A percentile compares a stretch with the other conserved stretches of the same genome.
These are phyloP conservation scores for Globisporangium barbulae DNA, from an alignment of 352 stramenopile species.

Conservation along the genomic window DNA sequence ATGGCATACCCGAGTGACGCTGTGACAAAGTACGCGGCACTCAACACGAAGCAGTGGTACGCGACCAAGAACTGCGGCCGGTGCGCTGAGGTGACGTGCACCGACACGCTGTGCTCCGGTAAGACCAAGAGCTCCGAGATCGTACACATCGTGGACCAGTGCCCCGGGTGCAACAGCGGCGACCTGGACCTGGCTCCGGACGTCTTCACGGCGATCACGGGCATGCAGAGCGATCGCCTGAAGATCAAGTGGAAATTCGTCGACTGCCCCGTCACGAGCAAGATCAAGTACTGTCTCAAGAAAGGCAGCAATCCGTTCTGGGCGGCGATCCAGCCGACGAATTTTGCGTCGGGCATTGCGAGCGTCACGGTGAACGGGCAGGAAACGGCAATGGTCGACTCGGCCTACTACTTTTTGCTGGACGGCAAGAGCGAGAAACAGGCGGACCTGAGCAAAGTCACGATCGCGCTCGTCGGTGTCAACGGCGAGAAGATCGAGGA, in stretches of 20 bases:
- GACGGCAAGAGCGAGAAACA: slow-evolving; percentile 39
- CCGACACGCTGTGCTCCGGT: slow-evolving; percentile 40
- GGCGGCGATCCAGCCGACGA: slow-evolving; percentile 60
- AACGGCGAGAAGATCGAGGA: slow-evolving; percentile 56
- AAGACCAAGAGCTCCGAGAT: slow-evolving; percentile 29
- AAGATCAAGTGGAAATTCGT: slow-evolving; percentile 48
- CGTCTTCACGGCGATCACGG: slow-evolving; percentile 39
- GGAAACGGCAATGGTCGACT: slow-evolving; percentile 51
- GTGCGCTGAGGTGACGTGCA: slow-evolving; percentile 46
- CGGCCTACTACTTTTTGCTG: slow-evolving; percentile 61
- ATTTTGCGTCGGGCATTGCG: slow-evolving; percentile 46
- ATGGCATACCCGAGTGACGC: slow-evolving; percentile 47
- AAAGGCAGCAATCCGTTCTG: slow-evolving; percentile 57
- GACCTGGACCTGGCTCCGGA: slow-evolving; percentile 55
- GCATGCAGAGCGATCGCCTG: slow-evolving; percentile 32
- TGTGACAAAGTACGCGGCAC: slow-evolving; percentile 54
- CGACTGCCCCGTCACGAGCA: slow-evolving; percentile 29
- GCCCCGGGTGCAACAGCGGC: slow-evolving; percentile 42
- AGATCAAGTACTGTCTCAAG: slow-evolving; percentile 54
- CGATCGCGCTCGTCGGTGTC: slow-evolving; percentile 39
- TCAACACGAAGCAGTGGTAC: slow-evolving; percentile 64
- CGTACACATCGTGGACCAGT: slow-evolving; percentile 70
- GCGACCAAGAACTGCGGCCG: slow-evolving; percentile 41
- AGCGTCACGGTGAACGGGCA: slow-evolving; percentile 56
- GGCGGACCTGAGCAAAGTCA: slow-evolving; percentile 38